Conservation (phyloP, 805 yeast species). For the Wickerhamomyces tratensis region DNA sequence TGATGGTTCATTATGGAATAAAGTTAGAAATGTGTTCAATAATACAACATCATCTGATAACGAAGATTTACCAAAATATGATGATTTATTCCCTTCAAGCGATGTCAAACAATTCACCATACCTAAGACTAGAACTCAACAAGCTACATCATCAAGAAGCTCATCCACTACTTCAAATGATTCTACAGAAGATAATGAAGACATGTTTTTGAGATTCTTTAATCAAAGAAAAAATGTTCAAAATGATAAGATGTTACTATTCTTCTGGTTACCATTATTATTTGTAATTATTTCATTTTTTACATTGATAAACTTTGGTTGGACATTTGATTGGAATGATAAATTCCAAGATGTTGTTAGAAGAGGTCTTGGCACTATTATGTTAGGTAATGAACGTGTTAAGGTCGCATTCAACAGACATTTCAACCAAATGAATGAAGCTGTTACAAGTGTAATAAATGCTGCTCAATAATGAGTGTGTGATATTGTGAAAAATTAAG, state of each 20-base stretch:
- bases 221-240: slow-evolving; percentile 34
- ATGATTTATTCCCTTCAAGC: slow-evolving; percentile 56
- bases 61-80: slow-evolving; percentile 59
- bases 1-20: slow-evolving; percentile 26
- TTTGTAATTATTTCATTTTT: slow-evolving; percentile 42
- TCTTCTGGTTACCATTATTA: slow-evolving; percentile 86
- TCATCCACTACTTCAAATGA: slow-evolving; percentile 3
- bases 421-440: slow-evolving; percentile 31
- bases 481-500: too few species aligned
- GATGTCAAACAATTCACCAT: slow-evolving; percentile 7
- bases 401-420: slow-evolving; percentile 29
- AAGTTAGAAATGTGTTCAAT: slow-evolving; percentile 24
- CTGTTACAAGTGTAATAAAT: slow-evolving; percentile 22
- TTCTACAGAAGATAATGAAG: slow-evolving; percentile 17
- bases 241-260: slow-evolving; percentile 76
- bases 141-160: slow-evolving; percentile 3
- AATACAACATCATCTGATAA: not conserved
- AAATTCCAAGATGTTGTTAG: slow-evolving; percentile 30
- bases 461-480: slow-evolving; percentile 3
- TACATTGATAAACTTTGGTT: slow-evolving; percentile 26
- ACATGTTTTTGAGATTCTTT: slow-evolving; percentile 26
- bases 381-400: slow-evolving; percentile 44
- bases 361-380: slow-evolving; percentile 33
- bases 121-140: slow-evolving; percentile 7
- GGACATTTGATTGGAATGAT: slow-evolving; percentile 22